phyloP scores from a whole-genome alignment of 805 yeast species.

The Yarrowia deformans region DNA sequence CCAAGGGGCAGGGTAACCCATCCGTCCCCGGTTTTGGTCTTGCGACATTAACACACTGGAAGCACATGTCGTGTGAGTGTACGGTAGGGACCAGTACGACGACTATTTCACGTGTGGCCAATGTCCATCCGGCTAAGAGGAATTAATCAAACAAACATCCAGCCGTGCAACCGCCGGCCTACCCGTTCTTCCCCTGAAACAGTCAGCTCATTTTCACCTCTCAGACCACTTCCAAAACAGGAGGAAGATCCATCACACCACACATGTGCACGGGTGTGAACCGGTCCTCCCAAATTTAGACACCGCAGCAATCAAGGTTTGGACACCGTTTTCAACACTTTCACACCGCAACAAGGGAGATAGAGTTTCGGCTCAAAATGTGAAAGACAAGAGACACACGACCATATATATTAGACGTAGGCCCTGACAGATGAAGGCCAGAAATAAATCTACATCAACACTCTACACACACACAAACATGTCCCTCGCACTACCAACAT shows the following conservation, averaged over 20 bases:
- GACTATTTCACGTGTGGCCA: no score
- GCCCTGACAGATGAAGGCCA: neutral
- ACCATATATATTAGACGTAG: conserved; percentile 17
- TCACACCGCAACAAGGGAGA: conserved; percentile 29
- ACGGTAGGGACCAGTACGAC: no score
- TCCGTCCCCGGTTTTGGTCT: neutral
- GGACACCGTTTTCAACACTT: conserved; percentile 25
- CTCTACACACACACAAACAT: neutral
- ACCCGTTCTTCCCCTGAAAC: neutral
- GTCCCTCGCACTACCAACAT: conserved; percentile 30
- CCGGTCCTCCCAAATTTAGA: conserved; percentile 14
- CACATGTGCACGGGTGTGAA: conserved; percentile 2
- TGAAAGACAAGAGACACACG: conserved; percentile 30
- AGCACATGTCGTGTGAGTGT: neutral
- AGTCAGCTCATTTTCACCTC: neutral
- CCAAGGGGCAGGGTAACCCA: neutral
- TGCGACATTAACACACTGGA: neutral
- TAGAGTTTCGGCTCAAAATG: conserved; percentile 36
- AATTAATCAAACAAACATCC: neutral
- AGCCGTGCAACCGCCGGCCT: neutral
- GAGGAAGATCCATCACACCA: conserved; percentile 30
- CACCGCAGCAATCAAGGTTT: conserved; percentile 17
- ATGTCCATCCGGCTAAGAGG: no score
- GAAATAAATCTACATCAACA: neutral
- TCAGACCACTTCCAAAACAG: conserved; percentile 15